Percentiles rank a stretch among this genome's conserved stretches.
phyloP scores from a whole-genome alignment of 768 basidiomycete species.

The Kwoniella sp. region DNA sequence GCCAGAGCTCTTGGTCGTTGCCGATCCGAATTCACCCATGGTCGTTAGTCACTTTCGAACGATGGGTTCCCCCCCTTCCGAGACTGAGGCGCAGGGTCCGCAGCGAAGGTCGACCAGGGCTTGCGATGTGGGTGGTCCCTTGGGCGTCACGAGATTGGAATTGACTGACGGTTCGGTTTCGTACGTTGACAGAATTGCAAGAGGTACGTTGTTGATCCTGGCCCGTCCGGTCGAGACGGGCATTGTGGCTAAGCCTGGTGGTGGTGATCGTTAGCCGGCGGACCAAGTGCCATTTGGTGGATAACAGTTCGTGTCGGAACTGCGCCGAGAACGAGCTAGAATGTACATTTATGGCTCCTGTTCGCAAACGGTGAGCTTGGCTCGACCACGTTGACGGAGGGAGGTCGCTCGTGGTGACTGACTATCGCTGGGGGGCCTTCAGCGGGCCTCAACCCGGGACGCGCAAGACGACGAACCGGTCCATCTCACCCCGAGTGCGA shows the following conservation, averaged over 20 bases:
- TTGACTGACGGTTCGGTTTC: background rate
- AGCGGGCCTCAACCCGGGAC: conserved; percentile 14
- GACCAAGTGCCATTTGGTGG: conserved; percentile 1
- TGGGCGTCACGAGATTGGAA: background rate
- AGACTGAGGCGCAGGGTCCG: too few species aligned
- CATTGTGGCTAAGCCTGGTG: background rate
- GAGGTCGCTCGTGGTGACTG: background rate
- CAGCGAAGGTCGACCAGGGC: conserved; percentile 1
- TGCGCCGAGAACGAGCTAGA: conserved; percentile 4
- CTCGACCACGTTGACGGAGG: background rate
- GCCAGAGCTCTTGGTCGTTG: too few species aligned
- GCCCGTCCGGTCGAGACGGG: background rate
- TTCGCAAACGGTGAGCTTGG: conserved; percentile 9
- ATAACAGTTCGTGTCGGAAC: background rate
- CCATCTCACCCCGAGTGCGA: background rate
- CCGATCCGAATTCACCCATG: too few species aligned
- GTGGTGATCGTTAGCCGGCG: background rate
- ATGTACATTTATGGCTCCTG: conserved; percentile 11
- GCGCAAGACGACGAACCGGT: background rate
- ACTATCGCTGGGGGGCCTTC: background rate
- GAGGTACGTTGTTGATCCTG: conserved; percentile 2
- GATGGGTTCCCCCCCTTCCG: too few species aligned
- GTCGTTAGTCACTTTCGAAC: too few species aligned
- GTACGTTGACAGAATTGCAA: conserved; percentile 2
- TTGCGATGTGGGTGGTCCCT: conserved; percentile 3